Base-by-base conservation (phyloP, 345 rosid genomes). In the Schrenkiella parvula region DNA sequence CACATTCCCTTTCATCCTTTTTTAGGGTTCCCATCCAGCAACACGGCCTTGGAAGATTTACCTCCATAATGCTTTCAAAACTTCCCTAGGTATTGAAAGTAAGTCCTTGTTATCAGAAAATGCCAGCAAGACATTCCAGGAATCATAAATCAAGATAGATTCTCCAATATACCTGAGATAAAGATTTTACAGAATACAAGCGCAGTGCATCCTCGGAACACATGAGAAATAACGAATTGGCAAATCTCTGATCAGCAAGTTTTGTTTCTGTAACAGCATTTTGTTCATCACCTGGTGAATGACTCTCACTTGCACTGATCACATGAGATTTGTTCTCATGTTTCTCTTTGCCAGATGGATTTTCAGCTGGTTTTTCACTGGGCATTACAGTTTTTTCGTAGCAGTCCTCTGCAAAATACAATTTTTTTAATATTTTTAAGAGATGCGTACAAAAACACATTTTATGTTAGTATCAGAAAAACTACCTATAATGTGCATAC, bases 401-500 rank as follows among this genome's bases (percentile, higher is more conserved):
- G 37, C 73, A 75, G 44, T 62, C 80, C 70, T 84, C 89, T 88
- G 86, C 87, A 82, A n/a, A 39, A 54, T 54, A 78, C 39, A 47
- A 15, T 76, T 17, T 23, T 54, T 48, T 72, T 42, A 66, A 42
- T 43, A 34, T 28, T 37, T 31, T 28, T 62, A 73, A 64, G 26
- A 13, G 59, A 47, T 50, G 58, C 42, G 66, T 37, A 61, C 47
- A 64, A 56, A 65, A 13, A 48, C 43, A 32, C n/a, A 10, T 14
- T 54, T 55, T 60, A 15, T 32, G 64, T 23, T 66, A 21, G 39
- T 31, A 19, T 50, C 12, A 70, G 54, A 68, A 66, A 63, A 79
- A 82, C 72, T 85, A 82, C 98, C 97, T 85, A 85, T 71, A 51
- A 86, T 76, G 78, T 84, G 80, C 86, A 89, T 81, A 73, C 86